Evolutionary conservation across 371 early-diverging fungal species (phyloP).

Genomic region (Saksenaea oblongispora): DNA sequence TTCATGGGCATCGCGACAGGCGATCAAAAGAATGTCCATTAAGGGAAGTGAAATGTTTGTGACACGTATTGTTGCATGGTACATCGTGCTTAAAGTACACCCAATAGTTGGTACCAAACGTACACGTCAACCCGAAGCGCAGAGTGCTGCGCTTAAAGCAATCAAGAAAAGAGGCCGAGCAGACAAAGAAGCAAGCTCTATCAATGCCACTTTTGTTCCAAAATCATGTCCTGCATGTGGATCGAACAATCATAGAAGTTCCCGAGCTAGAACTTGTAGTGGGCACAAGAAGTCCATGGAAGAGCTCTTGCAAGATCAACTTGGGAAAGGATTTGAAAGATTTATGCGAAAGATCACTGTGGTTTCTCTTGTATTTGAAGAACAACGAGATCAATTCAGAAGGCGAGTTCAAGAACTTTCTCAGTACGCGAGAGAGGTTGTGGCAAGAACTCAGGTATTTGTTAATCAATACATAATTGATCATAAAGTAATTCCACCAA

Average conservation of each 20-base stretch:
- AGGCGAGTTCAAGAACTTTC: too few relatives aligned
- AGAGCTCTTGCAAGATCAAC: background rate
- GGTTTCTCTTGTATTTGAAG: too few relatives aligned
- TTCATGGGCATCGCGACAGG: background rate
- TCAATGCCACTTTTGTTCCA: background rate
- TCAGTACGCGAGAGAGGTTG: conserved; percentile 7
- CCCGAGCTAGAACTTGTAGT: too few relatives aligned
- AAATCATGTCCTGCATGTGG: background rate
- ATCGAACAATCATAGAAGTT: too few relatives aligned
- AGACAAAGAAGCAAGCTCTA: background rate
- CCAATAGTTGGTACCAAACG: background rate
- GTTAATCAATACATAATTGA: background rate
- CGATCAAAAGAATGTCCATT: background rate
- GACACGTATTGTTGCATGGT: background rate
- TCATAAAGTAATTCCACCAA: conserved; percentile 2
- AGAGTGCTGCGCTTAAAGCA: background rate
- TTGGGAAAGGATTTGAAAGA: background rate
- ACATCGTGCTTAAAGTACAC: background rate
- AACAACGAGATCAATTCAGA: too few relatives aligned
- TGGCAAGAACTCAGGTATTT: background rate
- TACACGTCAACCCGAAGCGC: background rate
- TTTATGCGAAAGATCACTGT: background rate
- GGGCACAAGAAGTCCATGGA: background rate
- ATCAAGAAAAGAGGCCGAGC: background rate
- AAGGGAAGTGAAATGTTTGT: background rate